These are phyloP conservation scores for Cochlearia excelsa DNA, from an alignment of 345 rosid genomes.

Conservation along the genomic window DNA sequence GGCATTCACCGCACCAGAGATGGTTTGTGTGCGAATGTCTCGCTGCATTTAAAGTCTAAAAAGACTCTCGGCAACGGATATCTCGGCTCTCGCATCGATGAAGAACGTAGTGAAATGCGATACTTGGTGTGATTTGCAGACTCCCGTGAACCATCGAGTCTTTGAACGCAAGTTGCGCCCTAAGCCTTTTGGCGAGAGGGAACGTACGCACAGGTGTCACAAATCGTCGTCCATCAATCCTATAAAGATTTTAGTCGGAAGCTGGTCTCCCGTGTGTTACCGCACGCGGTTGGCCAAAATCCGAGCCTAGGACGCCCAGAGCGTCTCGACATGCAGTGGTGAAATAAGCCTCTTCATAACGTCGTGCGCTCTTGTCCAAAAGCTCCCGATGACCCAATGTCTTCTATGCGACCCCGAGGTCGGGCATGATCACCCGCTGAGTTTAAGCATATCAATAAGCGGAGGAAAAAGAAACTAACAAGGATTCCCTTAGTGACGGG, in stretches of 20 bases:
- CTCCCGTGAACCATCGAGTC: neutral
- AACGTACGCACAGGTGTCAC: neutral
- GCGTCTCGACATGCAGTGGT: conserved; percentile 6
- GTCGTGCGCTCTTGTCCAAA: neutral
- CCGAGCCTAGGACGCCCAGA: neutral
- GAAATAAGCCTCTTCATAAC: neutral
- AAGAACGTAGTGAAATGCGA: conserved; percentile 3
- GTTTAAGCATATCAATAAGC: conserved; percentile 12
- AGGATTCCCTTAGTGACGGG: conserved; percentile 39
- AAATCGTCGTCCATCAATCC: neutral
- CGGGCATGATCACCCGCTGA: conserved; percentile 33
- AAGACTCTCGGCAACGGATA: conserved; percentile 15
- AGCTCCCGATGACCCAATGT: neutral
- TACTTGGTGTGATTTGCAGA: neutral
- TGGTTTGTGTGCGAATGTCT: neutral
- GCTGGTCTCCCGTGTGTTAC: neutral
- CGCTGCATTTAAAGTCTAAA: neutral
- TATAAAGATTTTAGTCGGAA: neutral
- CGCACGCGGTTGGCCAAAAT: conserved; percentile 6
- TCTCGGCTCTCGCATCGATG: conserved; percentile 28
- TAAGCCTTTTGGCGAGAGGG: neutral
- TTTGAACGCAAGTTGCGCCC: neutral
- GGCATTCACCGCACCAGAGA: neutral
- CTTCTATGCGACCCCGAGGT: conserved; percentile 21
- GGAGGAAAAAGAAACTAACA: conserved; percentile 20